phyloP scores from a whole-genome alignment of 306 rosid genomes.

The Prunus mira region DNA sequence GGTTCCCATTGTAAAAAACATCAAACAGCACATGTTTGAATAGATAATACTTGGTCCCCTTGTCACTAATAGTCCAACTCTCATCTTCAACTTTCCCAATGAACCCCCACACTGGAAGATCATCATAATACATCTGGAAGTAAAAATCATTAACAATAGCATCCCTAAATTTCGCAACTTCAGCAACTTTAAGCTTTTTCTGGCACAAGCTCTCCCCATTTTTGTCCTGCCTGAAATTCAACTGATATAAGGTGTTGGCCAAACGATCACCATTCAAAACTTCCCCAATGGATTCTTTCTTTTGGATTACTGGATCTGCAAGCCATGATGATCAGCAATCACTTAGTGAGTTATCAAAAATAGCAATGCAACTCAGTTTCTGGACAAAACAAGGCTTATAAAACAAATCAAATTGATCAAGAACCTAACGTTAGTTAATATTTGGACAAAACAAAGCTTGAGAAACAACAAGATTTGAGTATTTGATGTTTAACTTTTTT shows the following conservation, averaged over 20 bases:
- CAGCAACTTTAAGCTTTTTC: conserved; percentile 55
- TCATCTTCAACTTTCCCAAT: conserved; percentile 68
- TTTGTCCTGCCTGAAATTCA: conserved; percentile 58
- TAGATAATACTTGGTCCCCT: conserved; percentile 53
- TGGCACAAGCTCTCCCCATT: conserved; percentile 44
- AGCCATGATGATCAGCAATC: conserved; percentile 15
- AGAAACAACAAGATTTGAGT: not conserved
- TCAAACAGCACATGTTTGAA: conserved; percentile 70
- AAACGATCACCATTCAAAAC: conserved; percentile 82
- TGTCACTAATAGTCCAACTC: conserved; percentile 35
- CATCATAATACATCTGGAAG: conserved; percentile 88
- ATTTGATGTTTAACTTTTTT: not conserved
- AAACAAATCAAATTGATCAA: not conserved
- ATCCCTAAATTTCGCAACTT: conserved; percentile 53
- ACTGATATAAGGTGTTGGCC: conserved; percentile 50
- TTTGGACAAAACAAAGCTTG: not conserved
- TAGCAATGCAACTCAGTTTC: not conserved
- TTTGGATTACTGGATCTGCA: conserved; percentile 65
- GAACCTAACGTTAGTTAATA: not conserved
- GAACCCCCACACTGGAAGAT: conserved; percentile 87
- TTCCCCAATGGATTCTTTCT: conserved; percentile 85
- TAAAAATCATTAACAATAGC: conserved; percentile 66
- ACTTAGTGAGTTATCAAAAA: not conserved
- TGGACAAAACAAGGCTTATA: not conserved
- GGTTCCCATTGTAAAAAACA: conserved; percentile 60